Conservation (phyloP, 441 rosid genomes). For the Melastoma candidum region DNA sequence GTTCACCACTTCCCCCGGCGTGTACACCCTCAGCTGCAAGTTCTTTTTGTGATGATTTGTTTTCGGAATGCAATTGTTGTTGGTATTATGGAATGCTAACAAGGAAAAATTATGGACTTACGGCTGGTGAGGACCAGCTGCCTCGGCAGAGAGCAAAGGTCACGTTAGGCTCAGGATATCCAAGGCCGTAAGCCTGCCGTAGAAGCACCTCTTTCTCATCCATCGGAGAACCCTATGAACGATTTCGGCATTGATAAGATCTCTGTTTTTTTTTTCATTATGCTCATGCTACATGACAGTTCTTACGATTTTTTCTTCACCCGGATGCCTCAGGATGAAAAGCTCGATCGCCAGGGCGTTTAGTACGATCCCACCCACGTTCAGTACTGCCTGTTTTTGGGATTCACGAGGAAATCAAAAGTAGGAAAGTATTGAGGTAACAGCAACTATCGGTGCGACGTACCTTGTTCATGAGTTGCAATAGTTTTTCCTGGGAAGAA, state of each 20-base stretch:
- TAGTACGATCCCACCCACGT: slow-evolving; percentile 84
- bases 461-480: slow-evolving; percentile 82
- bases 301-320: slow-evolving; percentile 56
- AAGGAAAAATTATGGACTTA: slow-evolving; percentile 24
- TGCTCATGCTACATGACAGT: background rate
- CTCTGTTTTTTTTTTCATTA: too few species aligned
- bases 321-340: slow-evolving; percentile 77
- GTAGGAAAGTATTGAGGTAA: too few species aligned
- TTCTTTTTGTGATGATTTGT: background rate
- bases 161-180: slow-evolving; percentile 78
- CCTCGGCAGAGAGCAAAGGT: slow-evolving; percentile 92
- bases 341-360: slow-evolving; percentile 88
- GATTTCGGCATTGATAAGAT: background rate
- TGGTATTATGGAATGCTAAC: background rate
- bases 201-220: slow-evolving; percentile 80
- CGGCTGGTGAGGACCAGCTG: slow-evolving; percentile 92
- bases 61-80: too few species aligned
- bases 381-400: slow-evolving; percentile 47
- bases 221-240: slow-evolving; percentile 5
- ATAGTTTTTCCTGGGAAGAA: slow-evolving; percentile 66
- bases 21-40: slow-evolving; percentile 68
- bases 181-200: slow-evolving; percentile 66
- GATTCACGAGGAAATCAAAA: too few species aligned
- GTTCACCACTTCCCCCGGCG: slow-evolving; percentile 54
- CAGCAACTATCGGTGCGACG: background rate